Percentiles rank a stretch among this genome's conserved stretches.
These are phyloP conservation scores for Candida ovalis DNA, from an alignment of 805 yeast species.

Conservation along the genomic window DNA sequence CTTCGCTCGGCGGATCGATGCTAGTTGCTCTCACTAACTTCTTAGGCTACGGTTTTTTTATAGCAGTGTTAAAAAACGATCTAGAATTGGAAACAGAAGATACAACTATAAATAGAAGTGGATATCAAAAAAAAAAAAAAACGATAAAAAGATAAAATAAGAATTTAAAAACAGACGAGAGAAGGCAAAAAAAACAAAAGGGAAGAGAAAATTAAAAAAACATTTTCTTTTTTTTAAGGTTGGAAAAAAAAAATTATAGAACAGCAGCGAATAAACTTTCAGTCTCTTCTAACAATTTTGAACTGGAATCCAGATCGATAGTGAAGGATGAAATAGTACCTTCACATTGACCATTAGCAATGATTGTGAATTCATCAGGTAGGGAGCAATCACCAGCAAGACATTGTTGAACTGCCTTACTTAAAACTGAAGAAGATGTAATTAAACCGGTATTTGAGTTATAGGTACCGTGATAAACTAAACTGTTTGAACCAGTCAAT, in stretches of 20 bases:
- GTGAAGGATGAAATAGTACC: conserved; percentile 45
- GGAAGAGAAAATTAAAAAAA: background rate
- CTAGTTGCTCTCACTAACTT: too few relatives aligned
- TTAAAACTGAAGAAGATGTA: conserved; percentile 14
- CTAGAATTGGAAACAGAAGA: background rate
- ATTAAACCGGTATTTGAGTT: conserved; percentile 37
- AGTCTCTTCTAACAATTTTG: background rate
- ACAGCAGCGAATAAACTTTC: background rate
- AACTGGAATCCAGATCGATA: conserved; percentile 41
- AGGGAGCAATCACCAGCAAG: conserved; percentile 40
- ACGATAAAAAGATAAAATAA: background rate
- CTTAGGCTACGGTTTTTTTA: too few relatives aligned
- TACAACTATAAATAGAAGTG: background rate
- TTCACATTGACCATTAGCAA: conserved; percentile 33
- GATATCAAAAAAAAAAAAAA: background rate
- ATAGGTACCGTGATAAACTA: conserved; percentile 32
- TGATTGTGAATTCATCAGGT: conserved; percentile 39
- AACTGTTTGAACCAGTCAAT: conserved; percentile 39
- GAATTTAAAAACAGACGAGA: too few relatives aligned
- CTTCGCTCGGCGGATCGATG: too few relatives aligned
- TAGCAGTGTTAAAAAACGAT: too few relatives aligned
- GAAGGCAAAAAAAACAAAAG: background rate
- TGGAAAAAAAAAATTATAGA: too few relatives aligned
- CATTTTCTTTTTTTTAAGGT: too few relatives aligned
- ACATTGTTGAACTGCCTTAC: conserved; percentile 26